Percentiles rank a stretch among this genome's conserved stretches.
These are phyloP conservation scores for Lentinus tigrinus DNA, from an alignment of 768 basidiomycete genomes.

Conservation along the genomic window DNA sequence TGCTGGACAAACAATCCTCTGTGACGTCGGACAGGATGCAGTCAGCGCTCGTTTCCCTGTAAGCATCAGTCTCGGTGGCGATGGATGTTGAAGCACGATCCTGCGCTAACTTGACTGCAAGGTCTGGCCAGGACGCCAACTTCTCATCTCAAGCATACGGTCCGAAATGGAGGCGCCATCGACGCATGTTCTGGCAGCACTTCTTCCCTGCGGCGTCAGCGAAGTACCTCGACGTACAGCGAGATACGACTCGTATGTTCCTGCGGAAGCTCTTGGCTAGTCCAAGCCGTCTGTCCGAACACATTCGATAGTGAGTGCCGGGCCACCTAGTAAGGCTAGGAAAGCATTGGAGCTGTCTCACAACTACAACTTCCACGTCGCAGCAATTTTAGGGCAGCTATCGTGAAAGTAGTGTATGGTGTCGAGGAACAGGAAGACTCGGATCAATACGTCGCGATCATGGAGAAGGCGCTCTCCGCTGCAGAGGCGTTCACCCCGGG, in stretches of 20 bases:
- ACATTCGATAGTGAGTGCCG: constrained; percentile 5
- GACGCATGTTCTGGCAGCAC: constrained; percentile 12
- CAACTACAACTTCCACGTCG: no score
- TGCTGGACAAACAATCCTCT: constrained; percentile 23
- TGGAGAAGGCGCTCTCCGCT: constrained; percentile 26
- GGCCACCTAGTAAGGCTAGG: neutral
- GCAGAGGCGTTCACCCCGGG: constrained; percentile 19
- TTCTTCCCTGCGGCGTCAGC: neutral
- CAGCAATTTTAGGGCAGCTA: neutral
- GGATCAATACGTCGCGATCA: neutral
- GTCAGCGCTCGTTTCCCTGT: neutral
- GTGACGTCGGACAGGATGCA: constrained; percentile 21
- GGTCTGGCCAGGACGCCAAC: constrained; percentile 5
- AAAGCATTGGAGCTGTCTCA: no score
- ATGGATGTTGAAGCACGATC: no score
- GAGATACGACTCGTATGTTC: neutral
- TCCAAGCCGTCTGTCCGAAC: neutral
- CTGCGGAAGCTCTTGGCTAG: constrained; percentile 4
- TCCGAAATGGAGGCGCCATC: constrained; percentile 6
- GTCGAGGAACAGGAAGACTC: neutral
- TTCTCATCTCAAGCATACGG: constrained; percentile 6
- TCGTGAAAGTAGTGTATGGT: constrained; percentile 4
- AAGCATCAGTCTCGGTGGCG: no score
- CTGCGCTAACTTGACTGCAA: neutral
- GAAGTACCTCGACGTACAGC: constrained; percentile 3